phyloP scores from a whole-genome alignment of 352 stramenopile genomes.

The Globisporangium recalcitrans region DNA sequence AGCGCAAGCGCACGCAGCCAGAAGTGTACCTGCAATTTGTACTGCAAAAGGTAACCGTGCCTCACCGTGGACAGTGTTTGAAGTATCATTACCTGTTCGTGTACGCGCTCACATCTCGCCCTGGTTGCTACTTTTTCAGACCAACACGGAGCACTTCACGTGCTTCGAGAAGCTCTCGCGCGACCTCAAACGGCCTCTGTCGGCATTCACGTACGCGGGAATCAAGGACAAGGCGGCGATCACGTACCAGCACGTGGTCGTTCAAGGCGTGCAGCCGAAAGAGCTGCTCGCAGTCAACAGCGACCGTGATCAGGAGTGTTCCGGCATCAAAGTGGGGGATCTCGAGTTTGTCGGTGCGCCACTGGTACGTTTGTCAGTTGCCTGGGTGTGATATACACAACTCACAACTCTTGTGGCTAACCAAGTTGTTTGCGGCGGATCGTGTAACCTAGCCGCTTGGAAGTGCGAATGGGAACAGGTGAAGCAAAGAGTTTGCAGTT shows the following conservation, averaged over 20 bases:
- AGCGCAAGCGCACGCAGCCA: constrained; percentile 59
- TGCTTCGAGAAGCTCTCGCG: constrained; percentile 57
- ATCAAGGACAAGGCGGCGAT: constrained; percentile 77
- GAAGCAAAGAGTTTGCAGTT: neutral
- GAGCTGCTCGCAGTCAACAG: constrained; percentile 38
- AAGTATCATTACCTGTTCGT: neutral
- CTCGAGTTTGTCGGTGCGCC: constrained; percentile 45
- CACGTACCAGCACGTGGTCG: constrained; percentile 62
- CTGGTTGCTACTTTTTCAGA: constrained; percentile 20
- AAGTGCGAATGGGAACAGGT: constrained; percentile 48
- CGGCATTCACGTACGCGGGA: constrained; percentile 56
- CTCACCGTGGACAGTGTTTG: too few relatives aligned
- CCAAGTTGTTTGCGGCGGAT: neutral
- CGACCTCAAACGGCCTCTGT: constrained; percentile 35
- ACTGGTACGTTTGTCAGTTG: constrained; percentile 25
- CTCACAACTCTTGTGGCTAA: neutral
- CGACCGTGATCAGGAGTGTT: constrained; percentile 4
- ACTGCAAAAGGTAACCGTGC: constrained; percentile 60
- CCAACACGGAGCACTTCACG: constrained; percentile 66
- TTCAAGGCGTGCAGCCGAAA: constrained; percentile 37
- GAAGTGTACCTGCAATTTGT: constrained; percentile 59
- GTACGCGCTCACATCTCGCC: neutral
- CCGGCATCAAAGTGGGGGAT: constrained; percentile 36
- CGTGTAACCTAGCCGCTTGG: constrained; percentile 32
- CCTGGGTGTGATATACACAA: neutral